phyloP scores from a whole-genome alignment of 805 yeast genomes.

The Wickerhamomyces strasburgensis region DNA sequence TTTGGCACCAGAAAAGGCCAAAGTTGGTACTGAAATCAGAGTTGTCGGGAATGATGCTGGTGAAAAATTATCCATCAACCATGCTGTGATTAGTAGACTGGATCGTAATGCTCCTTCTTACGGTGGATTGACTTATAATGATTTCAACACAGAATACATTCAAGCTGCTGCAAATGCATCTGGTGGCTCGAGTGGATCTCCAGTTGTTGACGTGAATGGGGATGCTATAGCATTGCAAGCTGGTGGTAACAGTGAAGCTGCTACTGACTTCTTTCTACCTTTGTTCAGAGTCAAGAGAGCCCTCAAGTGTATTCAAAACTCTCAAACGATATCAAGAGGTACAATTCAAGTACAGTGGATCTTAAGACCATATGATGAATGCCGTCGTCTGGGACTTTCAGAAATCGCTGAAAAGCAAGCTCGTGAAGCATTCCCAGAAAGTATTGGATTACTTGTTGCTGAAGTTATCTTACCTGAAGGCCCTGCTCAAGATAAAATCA shows the following conservation, averaged over 20 bases:
- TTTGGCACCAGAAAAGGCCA: constrained; percentile 75
- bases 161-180: constrained; percentile 96
- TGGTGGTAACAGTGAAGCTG: constrained; percentile 87
- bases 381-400: constrained; percentile 80
- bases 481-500: constrained; percentile 66
- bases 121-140: constrained; percentile 82
- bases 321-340: constrained; percentile 70
- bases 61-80: constrained; percentile 80
- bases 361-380: constrained; percentile 83
- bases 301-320: constrained; percentile 60
- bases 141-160: constrained; percentile 89
- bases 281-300: constrained; percentile 81
- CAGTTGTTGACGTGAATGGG: constrained; percentile 89
- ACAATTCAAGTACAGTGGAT: constrained; percentile 90
- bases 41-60: constrained; percentile 97
- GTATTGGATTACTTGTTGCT: constrained; percentile 79
- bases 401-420: constrained; percentile 67
- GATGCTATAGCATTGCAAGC: constrained; percentile 89
- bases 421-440: constrained; percentile 62
- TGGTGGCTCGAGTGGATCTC: constrained; percentile 95
- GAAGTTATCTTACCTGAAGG: constrained; percentile 80
- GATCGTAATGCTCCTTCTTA: constrained; percentile 95
- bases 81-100: constrained; percentile 73
- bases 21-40: constrained; percentile 89
- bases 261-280: constrained; percentile 90